phyloP scores from a whole-genome alignment of 257 asterid genomes.

The Thymus mandschuricus region DNA sequence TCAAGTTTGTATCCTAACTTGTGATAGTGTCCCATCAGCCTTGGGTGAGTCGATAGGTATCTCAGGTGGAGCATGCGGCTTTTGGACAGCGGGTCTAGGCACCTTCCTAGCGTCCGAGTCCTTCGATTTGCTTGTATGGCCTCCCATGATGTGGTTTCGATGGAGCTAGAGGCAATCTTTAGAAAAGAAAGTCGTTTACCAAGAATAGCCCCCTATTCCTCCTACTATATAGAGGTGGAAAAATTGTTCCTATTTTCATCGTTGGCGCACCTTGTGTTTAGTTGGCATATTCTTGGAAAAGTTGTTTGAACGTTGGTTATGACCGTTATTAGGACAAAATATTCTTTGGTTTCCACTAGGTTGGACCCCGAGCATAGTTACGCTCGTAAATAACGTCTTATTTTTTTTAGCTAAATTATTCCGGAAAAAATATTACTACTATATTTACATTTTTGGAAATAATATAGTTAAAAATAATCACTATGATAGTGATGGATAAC shows the following conservation, averaged over 20 bases:
- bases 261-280: conserved; percentile 33
- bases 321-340: conserved; percentile 24
- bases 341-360: neutral
- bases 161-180: neutral
- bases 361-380: too few relatives aligned
- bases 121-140: conserved; percentile 90
- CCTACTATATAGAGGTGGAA: conserved; percentile 39
- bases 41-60: conserved; percentile 33
- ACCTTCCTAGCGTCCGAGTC: conserved; percentile 50
- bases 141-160: conserved; percentile 65
- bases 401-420: too few relatives aligned
- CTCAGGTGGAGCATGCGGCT: conserved; percentile 26
- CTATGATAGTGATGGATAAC: neutral
- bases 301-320: conserved; percentile 38
- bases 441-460: too few relatives aligned
- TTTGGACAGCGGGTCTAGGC: conserved; percentile 41
- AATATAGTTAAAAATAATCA: neutral
- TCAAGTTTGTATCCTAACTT: neutral
- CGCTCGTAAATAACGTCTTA: too few relatives aligned
- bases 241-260: conserved; percentile 9
- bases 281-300: conserved; percentile 29
- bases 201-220: neutral
- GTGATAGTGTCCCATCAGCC: conserved; percentile 38
- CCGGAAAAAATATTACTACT: too few relatives aligned
- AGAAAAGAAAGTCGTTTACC: neutral